Evolutionary conservation across 345 rosid genomes (phyloP).

Genomic region (Leavenworthia alabamica): DNA sequence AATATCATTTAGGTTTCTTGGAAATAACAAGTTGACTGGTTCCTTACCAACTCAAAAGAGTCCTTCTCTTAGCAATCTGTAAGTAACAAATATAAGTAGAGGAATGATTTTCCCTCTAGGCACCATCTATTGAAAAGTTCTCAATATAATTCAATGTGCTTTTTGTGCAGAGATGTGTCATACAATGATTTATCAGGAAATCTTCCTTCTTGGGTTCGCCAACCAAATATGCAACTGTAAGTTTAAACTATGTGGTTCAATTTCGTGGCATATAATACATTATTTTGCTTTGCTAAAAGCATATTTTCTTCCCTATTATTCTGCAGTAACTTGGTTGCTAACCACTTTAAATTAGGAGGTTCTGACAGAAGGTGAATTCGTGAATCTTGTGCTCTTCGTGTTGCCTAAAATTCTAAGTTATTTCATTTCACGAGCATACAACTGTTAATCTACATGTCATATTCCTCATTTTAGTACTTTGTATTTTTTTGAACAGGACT

Average conservation of each 20-base stretch:
- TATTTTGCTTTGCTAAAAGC: background rate
- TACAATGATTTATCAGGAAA: slow-evolving; percentile 58
- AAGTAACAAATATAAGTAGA: slow-evolving; percentile 29
- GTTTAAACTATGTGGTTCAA: slow-evolving; percentile 20
- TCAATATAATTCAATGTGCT: background rate
- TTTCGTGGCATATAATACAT: background rate
- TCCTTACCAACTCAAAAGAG: slow-evolving; percentile 52
- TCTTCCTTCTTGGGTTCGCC: slow-evolving; percentile 66
- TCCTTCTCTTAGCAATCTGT: slow-evolving; percentile 51
- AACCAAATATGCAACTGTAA: slow-evolving; percentile 45
- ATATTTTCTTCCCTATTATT: background rate
- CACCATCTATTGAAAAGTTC: background rate
- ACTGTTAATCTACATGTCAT: slow-evolving; percentile 1
- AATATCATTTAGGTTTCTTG: slow-evolving; percentile 45
- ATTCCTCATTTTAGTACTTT: slow-evolving; percentile 15
- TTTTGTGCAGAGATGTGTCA: slow-evolving; percentile 60
- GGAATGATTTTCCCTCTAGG: slow-evolving; percentile 1
- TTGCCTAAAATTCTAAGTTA: background rate
- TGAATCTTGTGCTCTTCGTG: background rate
- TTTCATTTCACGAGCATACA: background rate
- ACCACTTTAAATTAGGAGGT: slow-evolving; percentile 20
- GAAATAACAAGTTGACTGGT: slow-evolving; percentile 42
- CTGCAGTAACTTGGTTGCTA: slow-evolving; percentile 30
- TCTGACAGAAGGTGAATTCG: slow-evolving; percentile 20
- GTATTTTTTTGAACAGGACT: slow-evolving; percentile 28